Percentiles rank a stretch among this genome's conserved stretches.
phyloP scores from a whole-genome alignment of 1,139 yeast genomes.

The Suhomyces bribrorum region DNA sequence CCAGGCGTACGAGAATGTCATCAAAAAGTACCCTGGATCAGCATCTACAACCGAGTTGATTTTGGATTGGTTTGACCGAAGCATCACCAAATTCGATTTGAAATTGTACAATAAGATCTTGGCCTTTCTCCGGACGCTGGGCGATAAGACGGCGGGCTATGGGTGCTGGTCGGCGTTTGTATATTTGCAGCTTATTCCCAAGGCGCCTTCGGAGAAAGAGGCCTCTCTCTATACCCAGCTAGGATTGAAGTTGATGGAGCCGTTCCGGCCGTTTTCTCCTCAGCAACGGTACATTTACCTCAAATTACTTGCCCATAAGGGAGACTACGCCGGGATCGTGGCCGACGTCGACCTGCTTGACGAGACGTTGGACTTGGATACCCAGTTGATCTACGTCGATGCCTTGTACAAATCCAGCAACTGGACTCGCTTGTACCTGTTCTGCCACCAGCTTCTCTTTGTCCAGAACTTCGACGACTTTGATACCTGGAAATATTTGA shows the following conservation, averaged over 20 bases:
- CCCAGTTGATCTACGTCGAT: slow-evolving; percentile 53
- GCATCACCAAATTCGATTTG: slow-evolving; percentile 36
- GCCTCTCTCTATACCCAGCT: slow-evolving; percentile 52
- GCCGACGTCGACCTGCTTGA: slow-evolving; percentile 24
- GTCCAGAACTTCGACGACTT: slow-evolving; percentile 55
- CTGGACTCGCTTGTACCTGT: slow-evolving; percentile 45
- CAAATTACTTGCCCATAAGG: slow-evolving; percentile 41
- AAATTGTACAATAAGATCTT: slow-evolving; percentile 14
- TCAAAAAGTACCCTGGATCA: slow-evolving; percentile 50
- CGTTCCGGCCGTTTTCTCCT: slow-evolving; percentile 24
- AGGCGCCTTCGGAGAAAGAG: slow-evolving; percentile 30
- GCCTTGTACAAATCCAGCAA: slow-evolving; percentile 37
- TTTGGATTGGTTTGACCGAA: slow-evolving; percentile 50
- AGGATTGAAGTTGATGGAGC: slow-evolving; percentile 55
- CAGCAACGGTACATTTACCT: slow-evolving; percentile 64
- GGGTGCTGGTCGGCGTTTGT: slow-evolving; percentile 17
- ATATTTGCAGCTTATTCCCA: slow-evolving; percentile 13
- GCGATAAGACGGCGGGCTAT: slow-evolving; percentile 11
- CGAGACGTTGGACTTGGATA: slow-evolving; percentile 54
- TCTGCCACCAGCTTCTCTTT: slow-evolving; percentile 37
- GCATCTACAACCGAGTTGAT: slow-evolving; percentile 30
- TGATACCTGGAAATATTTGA: slow-evolving; percentile 57
- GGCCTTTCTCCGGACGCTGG: slow-evolving; percentile 10
- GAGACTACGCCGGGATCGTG: slow-evolving; percentile 31
- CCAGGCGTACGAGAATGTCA: slow-evolving; percentile 55